Conservation (phyloP, 2,329 filamentous ascomycete genomes). For the Talaromyces pinophilus region DNA sequence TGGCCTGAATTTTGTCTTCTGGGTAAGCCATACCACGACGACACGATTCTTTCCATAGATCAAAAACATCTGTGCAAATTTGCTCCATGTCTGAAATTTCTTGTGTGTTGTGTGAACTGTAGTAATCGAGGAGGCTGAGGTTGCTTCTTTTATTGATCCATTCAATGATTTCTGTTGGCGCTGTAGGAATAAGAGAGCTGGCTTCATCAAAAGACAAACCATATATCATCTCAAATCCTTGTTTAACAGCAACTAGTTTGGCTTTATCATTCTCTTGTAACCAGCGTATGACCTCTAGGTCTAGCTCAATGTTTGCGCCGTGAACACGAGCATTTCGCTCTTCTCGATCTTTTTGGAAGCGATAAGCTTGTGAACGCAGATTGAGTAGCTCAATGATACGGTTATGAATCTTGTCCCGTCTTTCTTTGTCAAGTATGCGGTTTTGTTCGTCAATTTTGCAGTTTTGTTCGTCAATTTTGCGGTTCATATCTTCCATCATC, state of each 20-base stretch:
- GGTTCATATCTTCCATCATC: conserved; percentile 3
- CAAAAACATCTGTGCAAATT: background rate
- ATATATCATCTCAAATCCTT: no score
- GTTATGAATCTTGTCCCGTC: background rate
- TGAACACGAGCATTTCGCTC: no score
- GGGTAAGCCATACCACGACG: background rate
- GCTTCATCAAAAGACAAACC: no score
- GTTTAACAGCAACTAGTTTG: no score
- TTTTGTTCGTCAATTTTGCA: no score
- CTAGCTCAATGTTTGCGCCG: no score
- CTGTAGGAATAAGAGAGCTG: conserved; percentile 1
- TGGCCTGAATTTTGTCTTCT: background rate
- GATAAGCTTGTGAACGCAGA: background rate
- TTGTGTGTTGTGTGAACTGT: background rate
- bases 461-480: no score
- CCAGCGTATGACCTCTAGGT: no score
- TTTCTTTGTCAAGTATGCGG: no score
- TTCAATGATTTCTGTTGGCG: background rate
- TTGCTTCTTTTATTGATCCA: conserved; percentile 4
- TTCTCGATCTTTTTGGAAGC: background rate
- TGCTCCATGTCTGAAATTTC: conserved; percentile 5
- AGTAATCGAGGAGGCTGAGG: background rate
- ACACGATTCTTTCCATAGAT: background rate
- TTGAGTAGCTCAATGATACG: background rate
- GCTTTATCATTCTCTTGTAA: no score